These are phyloP conservation scores for Pilaira anomala DNA, from an alignment of 192 early-diverging fungal genomes.

Conservation along the genomic window DNA sequence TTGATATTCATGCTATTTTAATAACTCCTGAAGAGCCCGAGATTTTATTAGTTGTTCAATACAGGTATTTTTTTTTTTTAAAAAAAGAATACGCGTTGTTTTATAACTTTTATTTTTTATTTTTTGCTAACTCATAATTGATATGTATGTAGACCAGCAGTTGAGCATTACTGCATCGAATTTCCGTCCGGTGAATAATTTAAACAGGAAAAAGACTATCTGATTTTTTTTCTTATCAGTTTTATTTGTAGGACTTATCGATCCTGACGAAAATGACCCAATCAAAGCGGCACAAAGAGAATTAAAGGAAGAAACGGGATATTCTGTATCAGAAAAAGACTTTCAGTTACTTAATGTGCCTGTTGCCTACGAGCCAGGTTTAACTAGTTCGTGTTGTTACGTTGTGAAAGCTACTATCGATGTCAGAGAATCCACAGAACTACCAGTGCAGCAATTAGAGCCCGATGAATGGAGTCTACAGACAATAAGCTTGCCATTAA, in stretches of 20 bases:
- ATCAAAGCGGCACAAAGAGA: slow-evolving; percentile 1
- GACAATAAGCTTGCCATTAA: neutral
- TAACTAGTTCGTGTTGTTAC: slow-evolving; percentile 8
- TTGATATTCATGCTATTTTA: slow-evolving; percentile 11
- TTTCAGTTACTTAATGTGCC: neutral
- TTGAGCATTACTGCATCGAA: slow-evolving; percentile 13
- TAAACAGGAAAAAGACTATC: neutral
- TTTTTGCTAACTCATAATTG: neutral
- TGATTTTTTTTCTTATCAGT: neutral
- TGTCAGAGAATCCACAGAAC: neutral
- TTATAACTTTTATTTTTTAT: neutral
- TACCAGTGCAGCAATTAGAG: neutral
- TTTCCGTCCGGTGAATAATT: slow-evolving; percentile 10
- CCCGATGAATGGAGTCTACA: slow-evolving; percentile 10
- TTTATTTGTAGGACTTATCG: slow-evolving; percentile 1
- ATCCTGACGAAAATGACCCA: neutral
- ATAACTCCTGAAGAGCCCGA: slow-evolving; percentile 6
- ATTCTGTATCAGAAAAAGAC: neutral
- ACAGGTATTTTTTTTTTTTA: too few species aligned
- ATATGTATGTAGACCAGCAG: neutral
- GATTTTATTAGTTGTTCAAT: slow-evolving; percentile 14
- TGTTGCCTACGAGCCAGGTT: slow-evolving; percentile 2
- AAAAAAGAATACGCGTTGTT: neutral
- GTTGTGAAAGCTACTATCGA: slow-evolving; percentile 2
- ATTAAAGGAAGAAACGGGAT: slow-evolving; percentile 13